A percentile compares a stretch with the other conserved stretches of the same genome.
Evolutionary conservation across 306 rosid genomes (phyloP).

Genomic region (Prunus kanzakura): DNA sequence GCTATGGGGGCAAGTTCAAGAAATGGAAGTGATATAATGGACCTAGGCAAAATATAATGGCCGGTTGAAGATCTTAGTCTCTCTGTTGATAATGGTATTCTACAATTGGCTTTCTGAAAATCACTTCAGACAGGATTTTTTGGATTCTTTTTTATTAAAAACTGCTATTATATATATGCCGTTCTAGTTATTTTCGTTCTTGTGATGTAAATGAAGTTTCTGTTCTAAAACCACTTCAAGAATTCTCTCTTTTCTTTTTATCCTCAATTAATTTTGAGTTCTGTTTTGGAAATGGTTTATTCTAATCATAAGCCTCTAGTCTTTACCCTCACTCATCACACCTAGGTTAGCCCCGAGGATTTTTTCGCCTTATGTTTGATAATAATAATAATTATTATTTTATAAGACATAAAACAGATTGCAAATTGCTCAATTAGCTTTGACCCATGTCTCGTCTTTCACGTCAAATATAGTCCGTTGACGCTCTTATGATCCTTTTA

Average conservation of each 20-base stretch:
- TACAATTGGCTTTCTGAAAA: neutral
- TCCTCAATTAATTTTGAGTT: neutral
- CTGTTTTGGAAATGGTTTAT: neutral
- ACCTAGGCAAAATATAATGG: neutral
- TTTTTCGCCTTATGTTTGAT: no score
- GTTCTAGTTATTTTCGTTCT: neutral
- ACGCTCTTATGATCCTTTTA: no score
- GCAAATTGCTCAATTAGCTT: no score
- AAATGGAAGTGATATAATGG: constrained; percentile 55
- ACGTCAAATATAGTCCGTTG: no score
- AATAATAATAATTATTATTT: no score
- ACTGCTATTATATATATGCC: neutral
- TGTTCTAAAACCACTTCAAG: no score
- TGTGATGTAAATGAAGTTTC: neutral
- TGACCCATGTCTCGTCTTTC: no score
- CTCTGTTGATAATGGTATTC: neutral
- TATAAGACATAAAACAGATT: no score
- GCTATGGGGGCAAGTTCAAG: constrained; percentile 43
- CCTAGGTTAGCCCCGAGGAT: no score
- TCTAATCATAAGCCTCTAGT: no score
- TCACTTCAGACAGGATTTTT: neutral
- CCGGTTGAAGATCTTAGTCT: neutral
- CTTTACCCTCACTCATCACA: no score
- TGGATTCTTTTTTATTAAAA: neutral
- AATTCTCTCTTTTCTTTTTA: neutral